Evolutionary conservation across 2,329 filamentous ascomycete species (phyloP), one percentile per base, ranked within the genome.

Genomic region (Blastomyces percursus): DNA sequence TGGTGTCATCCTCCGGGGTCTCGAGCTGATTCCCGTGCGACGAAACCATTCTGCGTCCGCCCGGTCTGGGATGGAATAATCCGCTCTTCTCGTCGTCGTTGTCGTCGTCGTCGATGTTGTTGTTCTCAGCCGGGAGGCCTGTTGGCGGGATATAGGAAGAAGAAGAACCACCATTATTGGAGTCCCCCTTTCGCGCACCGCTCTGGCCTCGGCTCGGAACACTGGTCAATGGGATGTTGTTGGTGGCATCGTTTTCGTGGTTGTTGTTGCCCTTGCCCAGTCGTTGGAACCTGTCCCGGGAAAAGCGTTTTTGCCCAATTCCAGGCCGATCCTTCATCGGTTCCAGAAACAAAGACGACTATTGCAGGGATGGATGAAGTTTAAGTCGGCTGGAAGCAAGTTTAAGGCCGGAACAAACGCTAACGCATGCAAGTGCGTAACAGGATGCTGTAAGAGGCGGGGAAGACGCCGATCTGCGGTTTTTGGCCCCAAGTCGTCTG

Each of bases 201-300:
- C 76, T 77, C 64, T 78, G 77, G 60, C 76, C 74, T 64, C 77
- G 76, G 62, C 79, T 82, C 66, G 78, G 73, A 50, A 85, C 81
- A 57, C 77, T 79, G 67, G 83, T 79, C 65, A 87, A 76, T 8
- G 85, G 85, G 60, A 87, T 87, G 67, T 86, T 81, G 68, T 83
- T 6, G 8, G 82, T 84, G 52, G 78, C 79, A 68, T 84, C 81
- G 66, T 81, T 78, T 44, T 35, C 21, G 32, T 35, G 4, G 38
- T 44, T 1, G 38, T 38, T 6, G 4, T 6, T 44, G 21, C 24
- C 40, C 1, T 27, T 12, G 11, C n/a, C 55, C 50, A 77, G 71
- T 27, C 75, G 75, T 62, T 78, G 71, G 63, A 80, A 81, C 62
- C 77, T 76, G 66, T 79, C 75, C 63, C 68, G 69, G 30, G 77